Percentiles rank a stretch among this genome's conserved stretches.
phyloP scores from a whole-genome alignment of 202 grass and related monocot species.

The Hordeum pubiflorum region DNA sequence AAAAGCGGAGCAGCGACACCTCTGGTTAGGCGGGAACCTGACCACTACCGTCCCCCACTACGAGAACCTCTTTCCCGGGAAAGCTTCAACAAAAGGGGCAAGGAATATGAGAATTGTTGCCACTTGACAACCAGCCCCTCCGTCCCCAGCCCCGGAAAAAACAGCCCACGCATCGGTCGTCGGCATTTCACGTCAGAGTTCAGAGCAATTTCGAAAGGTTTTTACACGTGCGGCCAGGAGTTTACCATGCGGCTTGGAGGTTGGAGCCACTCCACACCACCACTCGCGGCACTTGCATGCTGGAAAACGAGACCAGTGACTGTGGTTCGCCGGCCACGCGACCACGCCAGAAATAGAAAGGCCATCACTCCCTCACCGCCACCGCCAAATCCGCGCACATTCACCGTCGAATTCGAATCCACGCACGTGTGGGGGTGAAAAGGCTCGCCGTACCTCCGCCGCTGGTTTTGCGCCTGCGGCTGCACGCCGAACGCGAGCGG shows the following conservation, averaged over 20 bases:
- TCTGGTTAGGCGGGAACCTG: constrained; percentile 16
- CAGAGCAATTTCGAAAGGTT: no score
- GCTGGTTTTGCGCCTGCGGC: neutral
- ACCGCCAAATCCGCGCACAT: neutral
- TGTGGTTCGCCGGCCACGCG: neutral
- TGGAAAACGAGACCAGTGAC: neutral
- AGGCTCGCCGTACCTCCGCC: neutral
- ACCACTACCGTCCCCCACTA: constrained; percentile 19
- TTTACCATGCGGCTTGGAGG: neutral
- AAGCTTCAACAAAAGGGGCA: constrained; percentile 4
- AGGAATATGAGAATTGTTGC: neutral
- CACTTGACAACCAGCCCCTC: constrained; percentile 17
- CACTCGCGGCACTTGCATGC: neutral
- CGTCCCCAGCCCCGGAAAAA: neutral
- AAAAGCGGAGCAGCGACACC: constrained; percentile 27
- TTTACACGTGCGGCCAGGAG: neutral
- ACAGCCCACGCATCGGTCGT: neutral
- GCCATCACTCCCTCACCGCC: neutral
- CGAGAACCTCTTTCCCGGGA: constrained; percentile 10
- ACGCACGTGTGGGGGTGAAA: neutral
- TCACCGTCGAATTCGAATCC: neutral
- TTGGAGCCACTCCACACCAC: neutral
- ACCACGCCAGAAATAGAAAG: neutral
- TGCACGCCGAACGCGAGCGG: neutral
- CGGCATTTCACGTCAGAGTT: no score